Percentiles rank a stretch among this genome's conserved stretches.
These are phyloP conservation scores for Acacia crassicarpa DNA, from an alignment of 306 rosid genomes.

Conservation along the genomic window DNA sequence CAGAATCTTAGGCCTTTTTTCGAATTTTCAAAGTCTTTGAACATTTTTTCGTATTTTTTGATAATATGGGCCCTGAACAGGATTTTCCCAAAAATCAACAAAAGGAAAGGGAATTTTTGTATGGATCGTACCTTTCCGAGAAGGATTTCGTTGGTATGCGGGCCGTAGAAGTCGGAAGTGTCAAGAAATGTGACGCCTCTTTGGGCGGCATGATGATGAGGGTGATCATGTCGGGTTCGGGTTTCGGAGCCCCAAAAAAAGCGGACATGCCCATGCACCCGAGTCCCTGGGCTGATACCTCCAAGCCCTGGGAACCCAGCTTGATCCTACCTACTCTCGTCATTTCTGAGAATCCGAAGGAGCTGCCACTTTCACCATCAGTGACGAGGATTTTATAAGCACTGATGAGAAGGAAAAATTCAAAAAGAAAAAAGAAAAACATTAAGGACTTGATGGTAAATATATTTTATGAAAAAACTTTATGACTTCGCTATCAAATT, in stretches of 20 bases:
- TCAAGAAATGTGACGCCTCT: conserved; percentile 67
- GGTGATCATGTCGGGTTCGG: conserved; percentile 64
- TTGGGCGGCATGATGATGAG: conserved; percentile 63
- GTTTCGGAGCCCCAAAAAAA: conserved; percentile 65
- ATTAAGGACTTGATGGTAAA: too few relatives aligned
- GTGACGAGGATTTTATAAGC: background rate
- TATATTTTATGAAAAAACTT: too few relatives aligned
- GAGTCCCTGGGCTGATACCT: conserved; percentile 57
- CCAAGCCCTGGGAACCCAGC: background rate
- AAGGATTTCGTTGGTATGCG: conserved; percentile 56
- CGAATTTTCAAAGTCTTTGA: too few relatives aligned
- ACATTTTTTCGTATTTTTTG: too few relatives aligned
- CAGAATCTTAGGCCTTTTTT: too few relatives aligned
- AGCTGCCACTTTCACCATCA: too few relatives aligned
- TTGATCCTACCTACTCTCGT: background rate
- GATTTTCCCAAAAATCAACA: too few relatives aligned
- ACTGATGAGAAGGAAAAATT: background rate
- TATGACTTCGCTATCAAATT: too few relatives aligned
- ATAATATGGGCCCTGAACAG: too few relatives aligned
- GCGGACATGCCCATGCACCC: conserved; percentile 80
- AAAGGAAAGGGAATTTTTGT: background rate
- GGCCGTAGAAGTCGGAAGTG: conserved; percentile 64
- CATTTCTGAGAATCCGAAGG: background rate
- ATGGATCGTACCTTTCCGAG: conserved; percentile 34
- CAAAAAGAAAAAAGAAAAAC: too few relatives aligned